Percentiles rank a stretch among this genome's conserved stretches.
phyloP scores from a whole-genome alignment of 768 basidiomycete species.

The Fomitopsis serialis region DNA sequence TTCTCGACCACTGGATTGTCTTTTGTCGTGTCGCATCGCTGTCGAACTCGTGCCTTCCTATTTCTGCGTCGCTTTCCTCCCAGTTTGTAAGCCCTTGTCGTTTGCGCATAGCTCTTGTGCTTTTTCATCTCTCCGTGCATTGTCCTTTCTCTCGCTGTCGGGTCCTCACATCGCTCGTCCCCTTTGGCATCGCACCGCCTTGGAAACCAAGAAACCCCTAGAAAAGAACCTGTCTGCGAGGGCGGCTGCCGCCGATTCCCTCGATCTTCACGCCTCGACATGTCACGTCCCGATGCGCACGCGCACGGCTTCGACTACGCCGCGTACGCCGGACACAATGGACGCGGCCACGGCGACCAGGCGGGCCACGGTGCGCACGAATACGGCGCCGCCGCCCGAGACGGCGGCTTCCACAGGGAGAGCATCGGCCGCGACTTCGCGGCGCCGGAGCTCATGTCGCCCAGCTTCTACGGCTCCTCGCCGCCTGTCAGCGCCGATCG shows the following conservation, averaged over 20 bases:
- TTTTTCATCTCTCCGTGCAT: slow-evolving; percentile 17
- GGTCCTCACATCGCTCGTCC: slow-evolving; percentile 12
- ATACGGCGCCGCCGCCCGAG: background rate
- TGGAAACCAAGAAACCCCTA: slow-evolving; percentile 1
- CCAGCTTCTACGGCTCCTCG: slow-evolving; percentile 16
- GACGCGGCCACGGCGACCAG: slow-evolving; percentile 8
- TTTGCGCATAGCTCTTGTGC: slow-evolving; percentile 25
- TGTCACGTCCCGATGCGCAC: slow-evolving; percentile 25
- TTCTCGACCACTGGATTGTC: slow-evolving; percentile 22
- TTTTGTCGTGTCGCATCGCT: slow-evolving; percentile 24
- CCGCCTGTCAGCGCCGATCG: slow-evolving; percentile 18
- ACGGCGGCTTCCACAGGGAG: background rate
- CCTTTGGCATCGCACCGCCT: slow-evolving; percentile 1
- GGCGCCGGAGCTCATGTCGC: background rate
- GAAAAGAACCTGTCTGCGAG: slow-evolving; percentile 8
- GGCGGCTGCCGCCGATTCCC: slow-evolving; percentile 5
- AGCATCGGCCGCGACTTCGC: slow-evolving; percentile 1
- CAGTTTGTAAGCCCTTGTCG: slow-evolving; percentile 26
- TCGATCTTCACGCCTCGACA: slow-evolving; percentile 17
- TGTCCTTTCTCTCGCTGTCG: slow-evolving; percentile 20
- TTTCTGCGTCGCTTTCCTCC: slow-evolving; percentile 27
- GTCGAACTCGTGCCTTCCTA: slow-evolving; percentile 25
- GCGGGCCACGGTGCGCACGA: slow-evolving; percentile 4
- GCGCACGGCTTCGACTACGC: slow-evolving; percentile 18
- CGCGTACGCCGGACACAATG: slow-evolving; percentile 10